phyloP scores from a whole-genome alignment of 139 green algal genomes.

The Spirogloea muscicola region DNA sequence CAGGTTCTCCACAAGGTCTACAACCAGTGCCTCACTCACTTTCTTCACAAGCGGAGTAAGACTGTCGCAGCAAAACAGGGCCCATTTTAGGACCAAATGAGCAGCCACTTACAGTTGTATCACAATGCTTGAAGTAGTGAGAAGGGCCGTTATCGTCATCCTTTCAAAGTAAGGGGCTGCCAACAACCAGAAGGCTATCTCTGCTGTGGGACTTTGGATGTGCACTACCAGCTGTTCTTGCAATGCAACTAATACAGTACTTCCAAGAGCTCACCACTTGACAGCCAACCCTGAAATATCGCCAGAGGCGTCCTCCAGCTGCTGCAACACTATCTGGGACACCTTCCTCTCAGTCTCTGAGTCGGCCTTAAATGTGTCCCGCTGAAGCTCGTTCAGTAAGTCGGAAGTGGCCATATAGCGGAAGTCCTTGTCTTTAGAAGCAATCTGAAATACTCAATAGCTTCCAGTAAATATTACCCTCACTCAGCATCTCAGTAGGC shows the following conservation, averaged over 20 bases:
- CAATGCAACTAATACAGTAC: too few species aligned
- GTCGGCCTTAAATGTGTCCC: constrained; percentile 68
- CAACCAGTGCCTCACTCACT: constrained; percentile 58
- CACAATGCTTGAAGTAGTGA: too few species aligned
- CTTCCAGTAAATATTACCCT: too few species aligned
- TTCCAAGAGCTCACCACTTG: constrained; percentile 63
- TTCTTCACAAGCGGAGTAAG: constrained; percentile 76
- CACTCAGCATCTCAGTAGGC: too few species aligned
- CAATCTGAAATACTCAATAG: constrained; percentile 42
- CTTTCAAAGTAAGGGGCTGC: too few species aligned
- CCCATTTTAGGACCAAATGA: too few species aligned
- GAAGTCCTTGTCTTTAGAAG: constrained; percentile 61
- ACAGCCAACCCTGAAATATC: constrained; percentile 87
- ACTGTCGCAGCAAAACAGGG: constrained; percentile 22
- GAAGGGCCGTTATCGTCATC: too few species aligned
- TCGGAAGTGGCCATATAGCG: constrained; percentile 94
- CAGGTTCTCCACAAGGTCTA: constrained; percentile 62
- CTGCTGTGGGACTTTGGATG: too few species aligned
- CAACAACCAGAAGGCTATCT: too few species aligned
- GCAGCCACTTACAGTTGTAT: too few species aligned
- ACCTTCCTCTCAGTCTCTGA: constrained; percentile 66
- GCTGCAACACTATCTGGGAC: constrained; percentile 64
- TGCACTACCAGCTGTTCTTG: too few species aligned
- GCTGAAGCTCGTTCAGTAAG: constrained; percentile 77
- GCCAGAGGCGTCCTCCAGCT: constrained; percentile 79